Conservation (phyloP, 306 rosid genomes). For the Gastrolobium bilobum region DNA sequence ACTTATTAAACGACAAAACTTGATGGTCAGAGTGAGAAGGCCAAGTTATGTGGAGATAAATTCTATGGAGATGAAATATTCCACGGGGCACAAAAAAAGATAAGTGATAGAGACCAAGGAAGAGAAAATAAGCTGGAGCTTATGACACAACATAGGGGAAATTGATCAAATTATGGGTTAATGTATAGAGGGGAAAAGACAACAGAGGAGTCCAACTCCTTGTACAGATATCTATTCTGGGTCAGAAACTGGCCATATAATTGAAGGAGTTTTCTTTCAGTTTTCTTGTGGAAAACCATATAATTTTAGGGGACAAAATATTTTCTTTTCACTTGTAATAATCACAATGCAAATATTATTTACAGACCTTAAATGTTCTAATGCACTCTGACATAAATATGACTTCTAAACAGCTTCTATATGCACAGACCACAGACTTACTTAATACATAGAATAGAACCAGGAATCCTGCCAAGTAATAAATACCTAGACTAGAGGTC, state of each 20-base stretch:
- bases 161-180: neutral
- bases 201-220: neutral
- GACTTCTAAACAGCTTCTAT: neutral
- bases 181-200: neutral
- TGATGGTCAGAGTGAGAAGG: neutral
- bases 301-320: neutral
- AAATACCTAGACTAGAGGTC: neutral
- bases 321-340: neutral
- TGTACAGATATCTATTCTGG: neutral
- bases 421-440: neutral
- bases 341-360: neutral
- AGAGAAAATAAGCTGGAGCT: neutral
- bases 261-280: conserved; percentile 1
- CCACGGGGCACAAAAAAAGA: neutral
- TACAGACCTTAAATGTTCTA: neutral
- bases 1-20: neutral
- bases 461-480: neutral
- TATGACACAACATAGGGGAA: neutral
- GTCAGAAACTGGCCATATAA: neutral
- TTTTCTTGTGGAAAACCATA: neutral
- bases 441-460: neutral
- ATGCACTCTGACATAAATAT: neutral
- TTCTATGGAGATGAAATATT: neutral
- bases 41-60: conserved; percentile 27
- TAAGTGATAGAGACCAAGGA: neutral